phyloP scores from a whole-genome alignment of 2,329 filamentous ascomycete species.

The Fusarium ramigenum region DNA sequence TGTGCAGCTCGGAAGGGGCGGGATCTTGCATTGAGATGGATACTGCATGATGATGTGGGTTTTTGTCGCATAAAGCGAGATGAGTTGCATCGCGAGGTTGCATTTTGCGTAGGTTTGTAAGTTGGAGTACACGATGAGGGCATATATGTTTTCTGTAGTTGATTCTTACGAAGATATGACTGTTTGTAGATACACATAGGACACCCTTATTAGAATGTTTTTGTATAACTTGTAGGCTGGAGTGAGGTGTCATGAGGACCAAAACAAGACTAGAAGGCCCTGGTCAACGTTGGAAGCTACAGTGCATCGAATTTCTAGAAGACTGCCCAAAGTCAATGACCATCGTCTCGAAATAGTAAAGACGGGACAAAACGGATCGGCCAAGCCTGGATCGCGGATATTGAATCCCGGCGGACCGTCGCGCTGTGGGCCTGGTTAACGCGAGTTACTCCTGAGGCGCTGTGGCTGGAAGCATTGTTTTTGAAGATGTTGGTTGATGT shows the following conservation, averaged over 20 bases:
- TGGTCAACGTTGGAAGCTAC: not conserved
- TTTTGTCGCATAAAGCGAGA: constrained; percentile 17
- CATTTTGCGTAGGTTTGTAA: not conserved
- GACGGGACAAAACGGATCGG: not conserved
- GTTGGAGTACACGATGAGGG: not conserved
- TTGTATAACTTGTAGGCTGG: not conserved
- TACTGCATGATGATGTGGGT: not conserved
- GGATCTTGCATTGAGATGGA: constrained; percentile 3
- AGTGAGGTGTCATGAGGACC: not conserved
- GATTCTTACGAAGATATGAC: constrained; percentile 24
- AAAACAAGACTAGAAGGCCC: not conserved
- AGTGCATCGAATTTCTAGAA: constrained; percentile 32
- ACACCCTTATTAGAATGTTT: constrained; percentile 29
- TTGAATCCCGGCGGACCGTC: constrained; percentile 23
- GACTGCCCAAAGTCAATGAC: constrained; percentile 6
- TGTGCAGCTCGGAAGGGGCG: constrained; percentile 25
- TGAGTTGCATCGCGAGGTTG: constrained; percentile 14
- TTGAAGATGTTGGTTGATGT: not conserved
- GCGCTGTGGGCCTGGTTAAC: constrained; percentile 2
- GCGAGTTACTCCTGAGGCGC: not conserved
- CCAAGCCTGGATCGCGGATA: constrained; percentile 32
- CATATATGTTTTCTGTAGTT: constrained; percentile 6
- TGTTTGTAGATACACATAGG: constrained; percentile 28
- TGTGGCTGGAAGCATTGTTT: not conserved
- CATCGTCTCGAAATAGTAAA: not conserved